A percentile compares a stretch with the other conserved stretches of the same genome.
Evolutionary conservation across 768 basidiomycete species (phyloP).

Genomic region (Leccinum rimulosum): DNA sequence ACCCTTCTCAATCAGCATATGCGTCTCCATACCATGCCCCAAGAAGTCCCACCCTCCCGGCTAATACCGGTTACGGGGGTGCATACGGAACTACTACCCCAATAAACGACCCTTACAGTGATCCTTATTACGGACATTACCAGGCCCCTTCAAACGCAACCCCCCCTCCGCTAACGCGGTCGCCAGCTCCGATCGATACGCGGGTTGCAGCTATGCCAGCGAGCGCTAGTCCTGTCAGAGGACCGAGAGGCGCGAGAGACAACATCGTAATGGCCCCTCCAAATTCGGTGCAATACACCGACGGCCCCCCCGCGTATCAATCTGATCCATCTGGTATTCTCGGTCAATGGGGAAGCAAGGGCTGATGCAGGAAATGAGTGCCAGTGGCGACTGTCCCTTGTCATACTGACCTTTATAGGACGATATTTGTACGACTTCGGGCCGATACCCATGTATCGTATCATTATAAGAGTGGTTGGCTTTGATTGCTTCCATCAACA

Average conservation of each 20-base stretch:
- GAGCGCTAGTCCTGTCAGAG: constrained; percentile 41
- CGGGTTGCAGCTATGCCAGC: constrained; percentile 24
- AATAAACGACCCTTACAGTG: constrained; percentile 28
- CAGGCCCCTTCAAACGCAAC: constrained; percentile 19
- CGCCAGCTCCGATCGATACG: constrained; percentile 43
- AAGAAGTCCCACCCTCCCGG: constrained; percentile 21
- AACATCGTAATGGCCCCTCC: constrained; percentile 25
- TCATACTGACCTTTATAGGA: constrained; percentile 19
- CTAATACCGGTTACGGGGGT: constrained; percentile 55
- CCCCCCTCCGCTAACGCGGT: constrained; percentile 32
- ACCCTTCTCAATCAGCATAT: constrained; percentile 17
- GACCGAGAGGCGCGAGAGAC: constrained; percentile 39
- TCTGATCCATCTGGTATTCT: constrained; percentile 44
- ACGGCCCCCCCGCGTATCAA: constrained; percentile 69
- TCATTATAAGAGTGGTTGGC: constrained; percentile 1
- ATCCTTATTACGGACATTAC: constrained; percentile 29
- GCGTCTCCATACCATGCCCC: constrained; percentile 11
- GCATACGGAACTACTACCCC: constrained; percentile 52
- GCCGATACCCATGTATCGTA: constrained; percentile 27
- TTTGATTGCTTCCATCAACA: background rate
- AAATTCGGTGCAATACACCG: constrained; percentile 35
- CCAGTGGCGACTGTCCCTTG: background rate
- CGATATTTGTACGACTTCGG: constrained; percentile 10
- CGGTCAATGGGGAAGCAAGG: constrained; percentile 53
- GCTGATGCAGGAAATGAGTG: constrained; percentile 11